A percentile compares a stretch with the other conserved stretches of the same genome.
Conservation (phyloP, 1,284 basidiomycete species). For the Malassezia equina region DNA sequence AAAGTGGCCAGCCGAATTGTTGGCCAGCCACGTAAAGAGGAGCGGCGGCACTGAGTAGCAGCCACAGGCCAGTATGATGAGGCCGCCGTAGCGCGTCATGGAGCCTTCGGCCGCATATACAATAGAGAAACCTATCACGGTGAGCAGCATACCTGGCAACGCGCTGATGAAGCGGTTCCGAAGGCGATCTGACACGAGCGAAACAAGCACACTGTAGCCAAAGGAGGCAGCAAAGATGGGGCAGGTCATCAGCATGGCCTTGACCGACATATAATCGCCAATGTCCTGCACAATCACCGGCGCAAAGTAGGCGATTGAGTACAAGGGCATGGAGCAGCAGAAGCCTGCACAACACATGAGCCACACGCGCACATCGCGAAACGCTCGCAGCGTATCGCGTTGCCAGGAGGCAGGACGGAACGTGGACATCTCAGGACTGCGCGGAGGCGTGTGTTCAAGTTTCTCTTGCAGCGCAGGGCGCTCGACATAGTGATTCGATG, state of each 20-base stretch:
- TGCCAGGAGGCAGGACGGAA: constrained; percentile 10
- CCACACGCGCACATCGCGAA: constrained; percentile 24
- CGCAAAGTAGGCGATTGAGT: constrained; percentile 34
- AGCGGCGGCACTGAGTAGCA: constrained; percentile 21
- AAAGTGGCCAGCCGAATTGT: constrained; percentile 26
- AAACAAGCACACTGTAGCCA: constrained; percentile 25
- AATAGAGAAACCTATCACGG: constrained; percentile 27
- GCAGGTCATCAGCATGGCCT: constrained; percentile 33
- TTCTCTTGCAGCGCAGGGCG: neutral
- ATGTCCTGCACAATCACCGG: constrained; percentile 37
- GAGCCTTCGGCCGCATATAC: constrained; percentile 20
- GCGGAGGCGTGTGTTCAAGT: neutral
- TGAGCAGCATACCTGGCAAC: constrained; percentile 21
- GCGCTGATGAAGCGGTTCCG: constrained; percentile 24
- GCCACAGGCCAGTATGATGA: constrained; percentile 30
- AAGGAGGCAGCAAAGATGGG: constrained; percentile 36
- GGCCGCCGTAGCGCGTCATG: constrained; percentile 28
- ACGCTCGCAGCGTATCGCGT: constrained; percentile 26
- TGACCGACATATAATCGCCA: constrained; percentile 19
- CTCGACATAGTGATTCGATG: neutral
- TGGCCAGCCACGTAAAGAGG: constrained; percentile 20
- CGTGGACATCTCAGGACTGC: neutral
- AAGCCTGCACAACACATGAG: constrained; percentile 27
- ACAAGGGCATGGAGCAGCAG: constrained; percentile 26
- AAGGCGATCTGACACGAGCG: constrained; percentile 31